phyloP scores from a whole-genome alignment of 805 yeast species.

The Dipodascopsis uninucleata region DNA sequence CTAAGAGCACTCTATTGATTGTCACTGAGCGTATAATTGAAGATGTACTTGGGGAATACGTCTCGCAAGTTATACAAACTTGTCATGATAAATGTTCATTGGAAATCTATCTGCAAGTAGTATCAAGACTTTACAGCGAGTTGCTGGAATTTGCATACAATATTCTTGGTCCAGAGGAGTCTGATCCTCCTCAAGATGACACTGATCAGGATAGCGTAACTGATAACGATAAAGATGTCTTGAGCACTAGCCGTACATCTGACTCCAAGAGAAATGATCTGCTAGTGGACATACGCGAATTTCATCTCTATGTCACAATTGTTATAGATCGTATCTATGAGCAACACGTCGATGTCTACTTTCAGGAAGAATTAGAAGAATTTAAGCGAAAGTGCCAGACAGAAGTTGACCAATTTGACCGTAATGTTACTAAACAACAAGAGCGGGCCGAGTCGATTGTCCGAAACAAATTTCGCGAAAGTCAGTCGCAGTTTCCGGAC shows the following conservation, averaged over 20 bases:
- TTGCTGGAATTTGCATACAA: slow-evolving; percentile 25
- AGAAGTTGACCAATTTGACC: slow-evolving; percentile 35
- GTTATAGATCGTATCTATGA: slow-evolving; percentile 31
- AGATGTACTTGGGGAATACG: slow-evolving; percentile 32
- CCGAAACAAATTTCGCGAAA: slow-evolving; percentile 44
- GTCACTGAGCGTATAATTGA: slow-evolving; percentile 46
- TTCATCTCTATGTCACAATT: slow-evolving; percentile 25
- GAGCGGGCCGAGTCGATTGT: slow-evolving; percentile 47
- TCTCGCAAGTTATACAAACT: slow-evolving; percentile 30
- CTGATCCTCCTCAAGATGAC: slow-evolving; percentile 33
- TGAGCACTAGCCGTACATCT: too few relatives aligned
- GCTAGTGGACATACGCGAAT: slow-evolving; percentile 4
- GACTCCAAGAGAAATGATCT: too few relatives aligned
- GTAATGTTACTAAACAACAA: slow-evolving; percentile 43
- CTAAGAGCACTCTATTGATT: slow-evolving; percentile 38
- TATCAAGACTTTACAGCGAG: slow-evolving; percentile 39
- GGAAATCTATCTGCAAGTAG: slow-evolving; percentile 36
- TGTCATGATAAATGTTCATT: slow-evolving; percentile 14
- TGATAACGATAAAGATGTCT: slow-evolving; percentile 7
- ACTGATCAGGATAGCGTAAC: slow-evolving; percentile 9
- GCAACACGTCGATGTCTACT: slow-evolving; percentile 32
- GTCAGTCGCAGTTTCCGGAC: slow-evolving; percentile 17
- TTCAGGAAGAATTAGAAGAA: slow-evolving; percentile 34
- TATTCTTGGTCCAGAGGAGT: too few relatives aligned
- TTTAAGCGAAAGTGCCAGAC: slow-evolving; percentile 31